Conservation (phyloP, 352 stramenopile genomes). For the Phytophthora uliginosa region DNA sequence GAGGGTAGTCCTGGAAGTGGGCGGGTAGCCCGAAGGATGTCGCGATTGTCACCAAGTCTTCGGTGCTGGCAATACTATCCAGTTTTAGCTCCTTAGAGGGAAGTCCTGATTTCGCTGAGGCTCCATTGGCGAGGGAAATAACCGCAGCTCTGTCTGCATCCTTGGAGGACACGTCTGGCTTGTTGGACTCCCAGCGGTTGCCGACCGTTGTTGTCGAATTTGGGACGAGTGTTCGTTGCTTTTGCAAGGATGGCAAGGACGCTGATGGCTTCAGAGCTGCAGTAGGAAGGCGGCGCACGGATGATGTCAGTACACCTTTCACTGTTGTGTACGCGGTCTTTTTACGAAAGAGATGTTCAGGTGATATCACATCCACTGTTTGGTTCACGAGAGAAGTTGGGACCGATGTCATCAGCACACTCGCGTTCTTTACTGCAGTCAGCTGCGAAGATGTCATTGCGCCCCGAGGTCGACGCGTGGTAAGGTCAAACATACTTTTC, state of each 20-base stretch:
- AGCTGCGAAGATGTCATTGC: slow-evolving; percentile 57
- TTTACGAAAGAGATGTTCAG: slow-evolving; percentile 71
- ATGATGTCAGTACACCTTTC: slow-evolving; percentile 68
- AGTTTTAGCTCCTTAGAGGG: slow-evolving; percentile 35
- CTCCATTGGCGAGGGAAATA: background rate
- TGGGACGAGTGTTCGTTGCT: slow-evolving; percentile 9
- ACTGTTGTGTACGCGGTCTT: slow-evolving; percentile 74
- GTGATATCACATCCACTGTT: slow-evolving; percentile 69
- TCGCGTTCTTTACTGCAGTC: slow-evolving; percentile 54
- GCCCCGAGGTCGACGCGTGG: slow-evolving; percentile 47
- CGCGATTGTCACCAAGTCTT: slow-evolving; percentile 35
- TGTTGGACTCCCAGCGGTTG: slow-evolving; percentile 8
- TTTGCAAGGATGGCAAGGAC: slow-evolving; percentile 42
- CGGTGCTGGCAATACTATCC: slow-evolving; percentile 32
- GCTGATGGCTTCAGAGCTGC: slow-evolving; percentile 37
- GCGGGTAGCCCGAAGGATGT: slow-evolving; percentile 72
- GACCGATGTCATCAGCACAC: slow-evolving; percentile 42
- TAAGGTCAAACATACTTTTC: slow-evolving; percentile 66
- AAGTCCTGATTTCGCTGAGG: slow-evolving; percentile 7
- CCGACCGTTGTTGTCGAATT: slow-evolving; percentile 1
- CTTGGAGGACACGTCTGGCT: background rate
- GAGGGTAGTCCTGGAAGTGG: slow-evolving; percentile 83
- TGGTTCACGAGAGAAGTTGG: slow-evolving; percentile 37
- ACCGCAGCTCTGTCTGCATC: slow-evolving; percentile 8
- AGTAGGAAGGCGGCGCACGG: slow-evolving; percentile 56